phyloP scores from a whole-genome alignment of 805 yeast species.

The Ogataea chonburiensis region DNA sequence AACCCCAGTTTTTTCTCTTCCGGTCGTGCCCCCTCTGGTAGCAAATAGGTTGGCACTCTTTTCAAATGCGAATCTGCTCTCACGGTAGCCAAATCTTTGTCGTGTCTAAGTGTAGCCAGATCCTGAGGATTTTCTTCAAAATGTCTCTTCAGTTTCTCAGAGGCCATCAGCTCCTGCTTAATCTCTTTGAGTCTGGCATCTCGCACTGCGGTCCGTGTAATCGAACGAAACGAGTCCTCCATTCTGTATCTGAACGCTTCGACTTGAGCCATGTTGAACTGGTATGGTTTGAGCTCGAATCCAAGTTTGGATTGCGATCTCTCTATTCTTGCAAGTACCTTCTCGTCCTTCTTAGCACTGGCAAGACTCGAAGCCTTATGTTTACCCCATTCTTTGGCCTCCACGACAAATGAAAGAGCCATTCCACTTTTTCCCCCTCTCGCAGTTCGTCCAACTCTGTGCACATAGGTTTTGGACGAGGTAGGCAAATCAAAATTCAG shows the following conservation, averaged over 20 bases:
- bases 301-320: constrained; percentile 75
- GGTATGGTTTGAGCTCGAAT: constrained; percentile 77
- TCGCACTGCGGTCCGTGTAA: constrained; percentile 82
- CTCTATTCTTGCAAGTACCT: constrained; percentile 71
- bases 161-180: constrained; percentile 79
- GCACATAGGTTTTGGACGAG: constrained; percentile 84
- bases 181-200: constrained; percentile 92
- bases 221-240: constrained; percentile 96
- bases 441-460: constrained; percentile 96
- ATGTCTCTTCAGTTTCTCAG: constrained; percentile 88
- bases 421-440: constrained; percentile 96
- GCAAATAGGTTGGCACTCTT: constrained; percentile 86
- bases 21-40: constrained; percentile 74
- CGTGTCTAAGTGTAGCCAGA: constrained; percentile 84
- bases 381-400: constrained; percentile 79
- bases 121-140: constrained; percentile 98
- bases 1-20: constrained; percentile 60
- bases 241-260: constrained; percentile 95
- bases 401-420: constrained; percentile 89
- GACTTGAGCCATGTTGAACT: constrained; percentile 86
- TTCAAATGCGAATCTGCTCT: constrained; percentile 83
- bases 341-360: constrained; percentile 81
- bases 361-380: constrained; percentile 76
- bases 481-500: constrained; percentile 92
- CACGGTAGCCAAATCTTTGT: constrained; percentile 79